phyloP scores from a whole-genome alignment of 257 asterid genomes.

The Solanum dulcamara region DNA sequence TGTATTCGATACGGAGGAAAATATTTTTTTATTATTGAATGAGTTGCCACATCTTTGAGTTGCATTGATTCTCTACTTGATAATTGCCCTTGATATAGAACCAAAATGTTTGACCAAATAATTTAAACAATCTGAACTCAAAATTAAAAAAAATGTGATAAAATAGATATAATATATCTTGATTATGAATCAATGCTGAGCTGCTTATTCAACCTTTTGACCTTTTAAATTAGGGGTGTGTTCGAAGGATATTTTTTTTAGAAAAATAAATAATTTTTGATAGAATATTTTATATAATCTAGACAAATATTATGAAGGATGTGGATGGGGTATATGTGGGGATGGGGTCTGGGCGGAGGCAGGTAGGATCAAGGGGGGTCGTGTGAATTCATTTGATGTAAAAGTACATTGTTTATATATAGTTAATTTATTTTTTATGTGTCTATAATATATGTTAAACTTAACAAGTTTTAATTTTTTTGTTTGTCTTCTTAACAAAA shows the following conservation, averaged over 20 bases:
- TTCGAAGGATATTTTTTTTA: not conserved
- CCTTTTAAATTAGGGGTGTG: not conserved
- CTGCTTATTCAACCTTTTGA: not conserved
- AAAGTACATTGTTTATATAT: no score
- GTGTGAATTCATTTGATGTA: no score
- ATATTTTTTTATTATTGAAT: not conserved
- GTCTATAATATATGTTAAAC: no score
- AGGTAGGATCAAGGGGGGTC: no score
- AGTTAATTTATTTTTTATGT: no score
- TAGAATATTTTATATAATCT: no score
- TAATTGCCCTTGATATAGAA: not conserved
- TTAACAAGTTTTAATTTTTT: no score
- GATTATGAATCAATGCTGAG: not conserved
- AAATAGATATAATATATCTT: not conserved
- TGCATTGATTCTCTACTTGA: not conserved
- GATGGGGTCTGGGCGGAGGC: no score
- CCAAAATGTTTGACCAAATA: not conserved
- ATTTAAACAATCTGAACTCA: not conserved
- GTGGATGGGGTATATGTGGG: no score
- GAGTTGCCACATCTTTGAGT: not conserved
- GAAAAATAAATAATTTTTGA: not conserved
- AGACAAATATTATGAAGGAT: not conserved
- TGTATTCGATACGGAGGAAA: not conserved
- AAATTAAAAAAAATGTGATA: not conserved
- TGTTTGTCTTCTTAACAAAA: no score